These are phyloP conservation scores for Pichia sp. DNA, from an alignment of 1,139 yeast genomes.

Conservation along the genomic window DNA sequence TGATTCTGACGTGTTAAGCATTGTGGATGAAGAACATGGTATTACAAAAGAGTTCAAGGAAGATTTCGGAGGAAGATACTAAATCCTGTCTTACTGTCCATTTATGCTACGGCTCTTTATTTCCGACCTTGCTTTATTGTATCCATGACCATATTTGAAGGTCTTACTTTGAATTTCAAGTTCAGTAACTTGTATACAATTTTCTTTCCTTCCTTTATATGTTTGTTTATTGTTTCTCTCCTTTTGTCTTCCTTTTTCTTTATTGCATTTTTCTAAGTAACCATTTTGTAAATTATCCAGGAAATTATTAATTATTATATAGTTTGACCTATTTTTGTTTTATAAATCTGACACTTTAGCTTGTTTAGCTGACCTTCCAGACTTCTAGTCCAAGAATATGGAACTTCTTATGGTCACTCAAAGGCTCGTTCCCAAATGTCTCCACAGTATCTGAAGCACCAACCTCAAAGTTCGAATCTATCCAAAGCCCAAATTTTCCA, in stretches of 20 bases:
- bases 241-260: background rate
- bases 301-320: background rate
- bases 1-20: background rate
- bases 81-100: too few species aligned
- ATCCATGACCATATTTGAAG: too few species aligned
- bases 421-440: conserved; percentile 87
- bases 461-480: conserved; percentile 64
- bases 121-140: too few species aligned
- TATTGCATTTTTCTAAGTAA: background rate
- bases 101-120: background rate
- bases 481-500: conserved; percentile 91
- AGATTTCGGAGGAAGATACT: conserved; percentile 20
- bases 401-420: conserved; percentile 62
- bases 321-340: too few species aligned
- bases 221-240: background rate
- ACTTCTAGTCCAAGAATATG: conserved; percentile 74
- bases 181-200: background rate
- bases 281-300: background rate
- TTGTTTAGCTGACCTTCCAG: conserved; percentile 55
- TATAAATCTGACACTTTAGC: background rate
- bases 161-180: background rate
- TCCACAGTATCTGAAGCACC: conserved; percentile 78
- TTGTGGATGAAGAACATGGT: conserved; percentile 15
- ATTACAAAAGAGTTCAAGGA: conserved; percentile 27
- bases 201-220: too few species aligned